phyloP scores from a whole-genome alignment of 768 basidiomycete species.

The Agrocybe chaxingu region DNA sequence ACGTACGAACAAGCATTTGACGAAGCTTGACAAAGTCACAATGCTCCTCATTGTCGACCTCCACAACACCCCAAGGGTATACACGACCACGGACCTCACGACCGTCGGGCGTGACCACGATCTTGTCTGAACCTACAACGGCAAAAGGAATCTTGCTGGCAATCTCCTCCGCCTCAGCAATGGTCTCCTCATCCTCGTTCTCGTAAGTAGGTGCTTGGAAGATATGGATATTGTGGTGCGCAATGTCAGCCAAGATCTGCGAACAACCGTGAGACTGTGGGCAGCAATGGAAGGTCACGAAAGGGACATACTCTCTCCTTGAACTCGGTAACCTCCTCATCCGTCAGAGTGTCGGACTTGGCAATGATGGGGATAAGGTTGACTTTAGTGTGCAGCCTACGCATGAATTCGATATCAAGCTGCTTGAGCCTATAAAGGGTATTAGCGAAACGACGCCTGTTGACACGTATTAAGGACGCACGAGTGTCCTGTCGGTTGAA shows the following conservation, averaged over 20 bases:
- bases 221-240: conserved; percentile 93
- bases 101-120: conserved; percentile 82
- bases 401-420: conserved; percentile 99
- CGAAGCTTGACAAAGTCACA: conserved; percentile 99
- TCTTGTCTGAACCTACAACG: conserved; percentile 89
- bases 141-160: conserved; percentile 98
- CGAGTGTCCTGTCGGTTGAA: conserved; percentile 98
- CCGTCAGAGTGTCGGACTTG: conserved; percentile 96
- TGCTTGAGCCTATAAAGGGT: conserved; percentile 76
- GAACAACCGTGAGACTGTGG: conserved; percentile 2
- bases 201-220: conserved; percentile 98
- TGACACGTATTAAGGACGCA: conserved; percentile 40
- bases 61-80: conserved; percentile 99
- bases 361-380: conserved; percentile 99
- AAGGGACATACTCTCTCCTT: conserved; percentile 73
- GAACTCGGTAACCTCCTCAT: conserved; percentile 91
- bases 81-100: conserved; percentile 90
- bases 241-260: conserved; percentile 90
- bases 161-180: conserved; percentile 97
- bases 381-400: conserved; percentile 93
- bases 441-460: conserved; percentile 2
- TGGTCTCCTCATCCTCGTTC: conserved; percentile 97
- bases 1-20: conserved; percentile 98
- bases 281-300: conserved; percentile 1
- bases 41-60: conserved; percentile 99